Base-by-base conservation (phyloP, 2,329 filamentous ascomycete species). In the Monilinia vaccinii-corymbosi region DNA sequence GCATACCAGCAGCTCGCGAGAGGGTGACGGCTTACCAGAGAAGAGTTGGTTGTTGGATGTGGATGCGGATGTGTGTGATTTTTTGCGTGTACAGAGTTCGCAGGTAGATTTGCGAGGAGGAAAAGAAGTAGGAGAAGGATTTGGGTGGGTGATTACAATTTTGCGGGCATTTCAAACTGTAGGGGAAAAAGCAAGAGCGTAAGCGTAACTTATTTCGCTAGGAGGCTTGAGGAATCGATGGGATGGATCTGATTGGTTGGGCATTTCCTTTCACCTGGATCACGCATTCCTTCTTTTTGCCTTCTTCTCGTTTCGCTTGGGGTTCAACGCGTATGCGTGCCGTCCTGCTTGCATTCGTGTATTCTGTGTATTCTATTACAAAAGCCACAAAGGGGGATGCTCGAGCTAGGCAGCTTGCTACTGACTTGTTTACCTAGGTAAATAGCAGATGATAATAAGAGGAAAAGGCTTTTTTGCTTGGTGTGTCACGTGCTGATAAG, bases 401-500 rank as follows among this genome's bases (percentile, higher is more conserved):
- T n/a, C n/a, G n/a, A n/a, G n/a, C n/a, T n/a, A n/a, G n/a, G n/a
- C n/a, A n/a, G n/a, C n/a, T n/a, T n/a, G n/a, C n/a, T n/a, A n/a
- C n/a, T n/a, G n/a, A n/a, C n/a, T n/a, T n/a, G n/a, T n/a, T n/a
- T n/a, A n/a, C n/a, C n/a, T n/a, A n/a, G n/a, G n/a, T n/a, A n/a
- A n/a, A n/a, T n/a, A n/a, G n/a, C n/a, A n/a, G n/a, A n/a, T n/a
- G n/a, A n/a, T n/a, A n/a, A n/a, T n/a, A n/a, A n/a, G n/a, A n/a
- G n/a, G n/a, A n/a, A n/a, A n/a, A n/a, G n/a, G n/a, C n/a, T n/a
- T n/a, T n/a, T 48, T 31, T n/a, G 8, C 4, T 49, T 18, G 38
- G n/a, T 57, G 38, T 57, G 55, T 57, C 55, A 57, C 55, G 55
- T 57, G 55, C 1, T 8, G 55, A 49, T 57, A 49, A 57, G 55